A percentile compares a stretch with the other conserved stretches of the same genome.
Conservation (phyloP, 306 rosid genomes). For the Quercus bicolor region DNA sequence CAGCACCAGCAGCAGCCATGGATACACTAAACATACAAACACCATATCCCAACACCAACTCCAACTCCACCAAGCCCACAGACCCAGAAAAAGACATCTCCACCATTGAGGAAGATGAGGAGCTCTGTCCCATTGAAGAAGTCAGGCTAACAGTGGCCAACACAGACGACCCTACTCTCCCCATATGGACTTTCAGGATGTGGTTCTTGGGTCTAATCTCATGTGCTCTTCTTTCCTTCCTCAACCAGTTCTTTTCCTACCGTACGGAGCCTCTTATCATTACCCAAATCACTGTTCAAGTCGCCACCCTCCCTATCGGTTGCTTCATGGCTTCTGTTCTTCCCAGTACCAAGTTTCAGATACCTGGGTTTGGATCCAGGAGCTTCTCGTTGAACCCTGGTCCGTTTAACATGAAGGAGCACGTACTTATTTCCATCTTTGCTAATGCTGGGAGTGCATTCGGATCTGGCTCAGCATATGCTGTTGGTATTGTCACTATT, state of each 20-base stretch:
- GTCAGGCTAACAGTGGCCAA: constrained; percentile 64
- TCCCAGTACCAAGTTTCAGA: constrained; percentile 32
- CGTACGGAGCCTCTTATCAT: constrained; percentile 62
- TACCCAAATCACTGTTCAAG: constrained; percentile 57
- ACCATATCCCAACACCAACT: too few species aligned
- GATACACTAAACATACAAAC: too few species aligned
- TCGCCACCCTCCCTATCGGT: constrained; percentile 64
- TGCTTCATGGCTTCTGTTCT: constrained; percentile 62
- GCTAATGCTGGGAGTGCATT: constrained; percentile 77
- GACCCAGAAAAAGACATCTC: too few species aligned
- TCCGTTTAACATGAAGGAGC: constrained; percentile 85
- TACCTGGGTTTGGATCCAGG: constrained; percentile 44
- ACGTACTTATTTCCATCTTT: constrained; percentile 69
- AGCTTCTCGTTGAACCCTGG: constrained; percentile 53
- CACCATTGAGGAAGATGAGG: constrained; percentile 22
- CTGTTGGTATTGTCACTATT: constrained; percentile 51
- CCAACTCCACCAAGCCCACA: too few species aligned
- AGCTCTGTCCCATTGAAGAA: constrained; percentile 59
- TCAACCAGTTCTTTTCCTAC: constrained; percentile 80
- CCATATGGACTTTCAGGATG: constrained; percentile 91
- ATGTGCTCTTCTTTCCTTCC: constrained; percentile 56
- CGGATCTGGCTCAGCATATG: constrained; percentile 67
- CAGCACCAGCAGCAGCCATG: too few species aligned
- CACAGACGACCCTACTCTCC: constrained; percentile 58
- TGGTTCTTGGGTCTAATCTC: constrained; percentile 70